phyloP scores from a whole-genome alignment of 2,329 filamentous ascomycete genomes.

The Diplodia sapinea region DNA sequence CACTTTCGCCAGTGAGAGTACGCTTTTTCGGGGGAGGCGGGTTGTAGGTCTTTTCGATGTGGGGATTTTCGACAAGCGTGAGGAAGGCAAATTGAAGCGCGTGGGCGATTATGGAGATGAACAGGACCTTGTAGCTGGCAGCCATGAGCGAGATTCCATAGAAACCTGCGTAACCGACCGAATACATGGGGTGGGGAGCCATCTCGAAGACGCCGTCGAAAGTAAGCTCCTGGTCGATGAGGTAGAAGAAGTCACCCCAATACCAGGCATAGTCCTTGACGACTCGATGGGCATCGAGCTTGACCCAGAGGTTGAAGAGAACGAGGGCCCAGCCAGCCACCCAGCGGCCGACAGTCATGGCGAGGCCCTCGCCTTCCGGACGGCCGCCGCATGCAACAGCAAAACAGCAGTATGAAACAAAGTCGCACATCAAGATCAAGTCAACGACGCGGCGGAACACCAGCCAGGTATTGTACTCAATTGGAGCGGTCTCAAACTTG shows the following conservation, averaged over 20 bases:
- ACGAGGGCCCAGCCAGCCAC: slow-evolving; percentile 76
- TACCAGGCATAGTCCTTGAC: slow-evolving; percentile 99
- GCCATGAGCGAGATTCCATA: slow-evolving; percentile 99
- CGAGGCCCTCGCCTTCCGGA: slow-evolving; percentile 72
- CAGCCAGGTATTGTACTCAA: slow-evolving; percentile 99
- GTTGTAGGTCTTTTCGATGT: slow-evolving; percentile 98
- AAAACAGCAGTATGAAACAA: slow-evolving; percentile 95
- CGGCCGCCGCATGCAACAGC: slow-evolving; percentile 83
- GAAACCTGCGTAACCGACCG: slow-evolving; percentile 95
- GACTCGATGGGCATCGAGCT: slow-evolving; percentile 94
- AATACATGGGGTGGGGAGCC: slow-evolving; percentile 99
- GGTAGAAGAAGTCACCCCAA: slow-evolving; percentile 99
- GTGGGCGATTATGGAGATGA: slow-evolving; percentile 95
- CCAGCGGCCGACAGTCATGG: slow-evolving; percentile 79
- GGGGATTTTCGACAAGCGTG: slow-evolving; percentile 89
- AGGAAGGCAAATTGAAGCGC: slow-evolving; percentile 94
- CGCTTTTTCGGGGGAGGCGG: slow-evolving; percentile 75
- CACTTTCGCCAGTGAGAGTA: slow-evolving; percentile 33
- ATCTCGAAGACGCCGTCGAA: slow-evolving; percentile 99
- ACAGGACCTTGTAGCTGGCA: slow-evolving; percentile 94
- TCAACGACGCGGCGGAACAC: slow-evolving; percentile 95
- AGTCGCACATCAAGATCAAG: slow-evolving; percentile 98
- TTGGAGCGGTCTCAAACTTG: slow-evolving; percentile 85
- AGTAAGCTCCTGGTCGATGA: slow-evolving; percentile 95
- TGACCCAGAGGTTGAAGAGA: slow-evolving; percentile 97